Evolutionary conservation across 768 basidiomycete genomes (phyloP).

Genomic region (Lyophyllum shimeji): DNA sequence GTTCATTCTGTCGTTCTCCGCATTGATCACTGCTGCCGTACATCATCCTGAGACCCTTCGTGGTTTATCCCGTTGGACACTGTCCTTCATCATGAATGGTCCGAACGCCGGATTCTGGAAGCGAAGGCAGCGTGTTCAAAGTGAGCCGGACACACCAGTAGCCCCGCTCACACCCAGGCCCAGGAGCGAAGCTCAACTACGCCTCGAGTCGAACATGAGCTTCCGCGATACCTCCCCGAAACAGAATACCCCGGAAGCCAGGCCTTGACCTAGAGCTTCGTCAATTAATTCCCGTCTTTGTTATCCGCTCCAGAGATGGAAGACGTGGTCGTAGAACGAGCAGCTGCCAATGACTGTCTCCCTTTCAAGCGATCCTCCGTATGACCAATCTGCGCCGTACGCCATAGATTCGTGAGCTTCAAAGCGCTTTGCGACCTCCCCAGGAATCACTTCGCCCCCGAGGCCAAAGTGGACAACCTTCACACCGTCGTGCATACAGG

Average conservation of each 20-base stretch:
- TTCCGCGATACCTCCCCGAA: constrained; percentile 1
- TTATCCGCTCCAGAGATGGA: constrained; percentile 80
- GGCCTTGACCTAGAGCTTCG: not conserved
- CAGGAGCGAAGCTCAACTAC: not conserved
- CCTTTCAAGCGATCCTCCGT: constrained; percentile 27
- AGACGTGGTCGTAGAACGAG: constrained; percentile 91
- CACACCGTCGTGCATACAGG: constrained; percentile 98
- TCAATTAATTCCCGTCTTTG: constrained; percentile 6
- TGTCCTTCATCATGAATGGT: constrained; percentile 65
- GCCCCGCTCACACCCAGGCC: not conserved
- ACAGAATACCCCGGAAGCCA: constrained; percentile 5
- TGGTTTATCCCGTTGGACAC: constrained; percentile 72
- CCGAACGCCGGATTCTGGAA: constrained; percentile 56
- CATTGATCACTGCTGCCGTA: constrained; percentile 60
- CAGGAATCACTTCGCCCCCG: constrained; percentile 19
- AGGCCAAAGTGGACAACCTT: constrained; percentile 72
- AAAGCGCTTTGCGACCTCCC: constrained; percentile 47
- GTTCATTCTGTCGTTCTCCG: constrained; percentile 64
- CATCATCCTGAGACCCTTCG: constrained; percentile 67
- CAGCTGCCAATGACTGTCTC: constrained; percentile 77
- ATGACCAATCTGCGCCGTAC: constrained; percentile 92
- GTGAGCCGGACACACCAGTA: not conserved
- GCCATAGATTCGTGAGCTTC: constrained; percentile 81
- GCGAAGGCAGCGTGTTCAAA: constrained; percentile 33
- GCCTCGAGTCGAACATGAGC: not conserved